Conservation (phyloP, 1,284 basidiomycete species). For the Vanrija sp. region DNA sequence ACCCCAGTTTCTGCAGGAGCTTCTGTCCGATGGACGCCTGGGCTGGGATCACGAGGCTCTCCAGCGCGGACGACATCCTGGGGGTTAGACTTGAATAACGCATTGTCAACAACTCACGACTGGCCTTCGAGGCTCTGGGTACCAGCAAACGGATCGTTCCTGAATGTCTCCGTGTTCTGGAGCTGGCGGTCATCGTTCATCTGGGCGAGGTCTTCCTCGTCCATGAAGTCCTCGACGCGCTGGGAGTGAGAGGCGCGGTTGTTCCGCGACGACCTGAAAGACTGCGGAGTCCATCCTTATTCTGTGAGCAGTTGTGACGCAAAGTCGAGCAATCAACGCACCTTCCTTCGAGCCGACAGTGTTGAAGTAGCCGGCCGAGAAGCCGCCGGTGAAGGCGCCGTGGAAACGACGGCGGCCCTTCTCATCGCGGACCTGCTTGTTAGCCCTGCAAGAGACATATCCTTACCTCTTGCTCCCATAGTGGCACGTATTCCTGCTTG, state of each 20-base stretch:
- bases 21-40: slow-evolving; percentile 65
- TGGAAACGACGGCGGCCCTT: slow-evolving; percentile 87
- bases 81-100: slow-evolving; percentile 4
- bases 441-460: not conserved
- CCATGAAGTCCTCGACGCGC: slow-evolving; percentile 93
- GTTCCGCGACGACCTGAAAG: slow-evolving; percentile 79
- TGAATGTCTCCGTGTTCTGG: slow-evolving; percentile 53
- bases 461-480: slow-evolving; percentile 93
- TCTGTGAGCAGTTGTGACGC: slow-evolving; percentile 1
- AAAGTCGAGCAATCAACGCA: slow-evolving; percentile 34
- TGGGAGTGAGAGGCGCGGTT: slow-evolving; percentile 61
- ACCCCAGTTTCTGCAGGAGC: slow-evolving; percentile 90
- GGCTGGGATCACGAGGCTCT: slow-evolving; percentile 41
- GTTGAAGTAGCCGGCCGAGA: slow-evolving; percentile 96
- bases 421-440: slow-evolving; percentile 76
- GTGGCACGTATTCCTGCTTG: slow-evolving; percentile 84
- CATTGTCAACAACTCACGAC: slow-evolving; percentile 15
- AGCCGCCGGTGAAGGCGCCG: slow-evolving; percentile 97
- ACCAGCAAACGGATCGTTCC: slow-evolving; percentile 62
- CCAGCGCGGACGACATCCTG: slow-evolving; percentile 55
- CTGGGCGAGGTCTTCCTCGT: slow-evolving; percentile 92
- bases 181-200: slow-evolving; percentile 66
- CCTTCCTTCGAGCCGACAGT: slow-evolving; percentile 93
- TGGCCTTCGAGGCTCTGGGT: slow-evolving; percentile 52
- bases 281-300: slow-evolving; percentile 86